Percentiles rank a stretch among this genome's conserved stretches.
phyloP scores from a whole-genome alignment of 345 rosid genomes.

The Aquilaria yunnanensis region DNA sequence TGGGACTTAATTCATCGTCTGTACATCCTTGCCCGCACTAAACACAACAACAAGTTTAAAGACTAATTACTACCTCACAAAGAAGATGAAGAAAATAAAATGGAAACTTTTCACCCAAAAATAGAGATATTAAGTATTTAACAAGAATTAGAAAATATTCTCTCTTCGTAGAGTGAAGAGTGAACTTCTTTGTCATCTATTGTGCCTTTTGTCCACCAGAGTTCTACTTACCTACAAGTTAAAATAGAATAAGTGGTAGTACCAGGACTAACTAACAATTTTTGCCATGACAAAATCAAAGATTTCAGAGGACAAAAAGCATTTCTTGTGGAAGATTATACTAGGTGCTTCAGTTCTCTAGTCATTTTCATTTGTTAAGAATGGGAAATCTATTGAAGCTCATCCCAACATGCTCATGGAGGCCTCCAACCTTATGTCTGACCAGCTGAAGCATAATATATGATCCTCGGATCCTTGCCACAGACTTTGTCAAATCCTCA shows the following conservation, averaged over 20 bases:
- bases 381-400: no score
- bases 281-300: no score
- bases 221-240: constrained; percentile 59
- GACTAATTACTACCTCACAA: constrained; percentile 11
- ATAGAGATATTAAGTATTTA: constrained; percentile 1
- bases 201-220: constrained; percentile 43
- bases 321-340: no score
- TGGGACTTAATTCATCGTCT: constrained; percentile 85
- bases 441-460: no score
- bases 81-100: constrained; percentile 7
- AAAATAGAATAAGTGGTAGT: constrained; percentile 3
- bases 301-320: no score
- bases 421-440: no score
- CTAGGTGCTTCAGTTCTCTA: no score
- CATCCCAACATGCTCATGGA: no score
- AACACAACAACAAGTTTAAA: constrained; percentile 19
- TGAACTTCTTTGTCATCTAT: constrained; percentile 50
- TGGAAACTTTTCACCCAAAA: not conserved
- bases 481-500: no score
- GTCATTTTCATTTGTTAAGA: no score
- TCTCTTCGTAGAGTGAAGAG: constrained; percentile 37
- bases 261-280: no score
- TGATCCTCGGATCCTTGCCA: no score
- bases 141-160: constrained; percentile 23
- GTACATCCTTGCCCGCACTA: constrained; percentile 99